Evolutionary conservation across 495 filamentous ascomycete species (phyloP), one percentile per base, ranked within the genome.

Genomic region (Amniculicola lignicola): DNA sequence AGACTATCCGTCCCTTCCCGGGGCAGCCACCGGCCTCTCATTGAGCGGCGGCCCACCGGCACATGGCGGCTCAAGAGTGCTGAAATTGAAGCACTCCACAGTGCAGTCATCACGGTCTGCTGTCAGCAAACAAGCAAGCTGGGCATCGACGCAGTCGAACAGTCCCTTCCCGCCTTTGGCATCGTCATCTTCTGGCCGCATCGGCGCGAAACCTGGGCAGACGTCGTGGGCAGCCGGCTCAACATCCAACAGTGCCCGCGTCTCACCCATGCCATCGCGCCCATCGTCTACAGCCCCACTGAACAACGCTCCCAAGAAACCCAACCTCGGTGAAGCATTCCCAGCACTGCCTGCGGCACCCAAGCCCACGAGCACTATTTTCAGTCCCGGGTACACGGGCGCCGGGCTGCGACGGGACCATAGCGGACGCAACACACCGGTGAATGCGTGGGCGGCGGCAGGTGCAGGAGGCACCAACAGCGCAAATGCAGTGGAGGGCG

Each of bases 1-100:
- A 70, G 92, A 98, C 70, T 98, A 96, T 64, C 93, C 93, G 0
- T 87, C 88, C 0, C 79, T 98, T 0, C 91, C 91, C 2, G 82
- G 84, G 0, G 75, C 88, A 1, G 76, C 80, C 42, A 78, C 75
- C 0, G 70, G 70, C 1, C 76, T 75, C 0, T 77, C 79, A 0
- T 67, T 76, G 1, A 70, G 74, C 3, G 65, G 72, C 39, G 69
- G 72, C 4, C 65, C 73, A 74, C 60, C 82, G 63, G 57, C 80
- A 67, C 54, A 79, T 73, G 74, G 73, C 59, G 75, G 80, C 18
- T 77, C 72, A 11, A 78, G 87, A 33, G 82, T 90, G 12, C 71
- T 89, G 22, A 85, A 83, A 53, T 70, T 91, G 4, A 91, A 91
- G 64, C 87, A 80, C 48, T 86, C 86, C 0, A 89, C 89, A 1